Base-by-base conservation (phyloP, 2,329 filamentous ascomycete species). In the Bipolaris zeicola region DNA sequence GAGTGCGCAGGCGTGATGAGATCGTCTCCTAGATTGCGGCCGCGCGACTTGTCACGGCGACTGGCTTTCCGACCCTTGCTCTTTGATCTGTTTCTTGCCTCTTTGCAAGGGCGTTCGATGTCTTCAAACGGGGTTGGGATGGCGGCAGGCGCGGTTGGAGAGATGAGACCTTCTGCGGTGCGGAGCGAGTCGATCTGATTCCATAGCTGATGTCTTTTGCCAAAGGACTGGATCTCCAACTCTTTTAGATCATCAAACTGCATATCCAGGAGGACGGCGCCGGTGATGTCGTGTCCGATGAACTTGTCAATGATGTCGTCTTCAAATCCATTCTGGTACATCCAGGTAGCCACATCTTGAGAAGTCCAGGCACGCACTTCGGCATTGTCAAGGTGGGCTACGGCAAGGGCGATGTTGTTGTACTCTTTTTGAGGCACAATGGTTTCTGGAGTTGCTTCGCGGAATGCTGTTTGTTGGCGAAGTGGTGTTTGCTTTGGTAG, bases 281-380 rank as follows among this genome's bases (percentile, higher is more conserved):
- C 94, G 24, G 89, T 92, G 74, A 99, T 97, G 72, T 99, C 94
- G 75, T 99, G 96, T 68, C 89, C 85, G 60, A 93, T 84, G 69
- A 99, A 97, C 66, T 89, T 91, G 69, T 96, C 88, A 10, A 95
- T 88, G 48, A 94, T 83, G 6, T 83, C 79, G 49, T 86, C 79
- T 73, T 96, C 93, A 72, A 96, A 87, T 65, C 91, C 92, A 42
- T 88, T 86, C 73, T 91, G 86, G 69, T 88, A 85, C 92, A 97
- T 95, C 85, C 91, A 95, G 70, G 90, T 87, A 52, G 90, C 89
- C 41, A 95, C 90, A 78, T 92, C 88, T 70, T 87, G 84, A 3
- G 90, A 88, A 13, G 85, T 84, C 91, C 90, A 95, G 42, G 80
- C 79, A 14, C 83, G 81, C 57, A 94, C 82, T 47, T 83, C 81